Evolutionary conservation across 495 filamentous ascomycete species (phyloP), one percentile per base, ranked within the genome.

Genomic region (Durotheca rogersii): DNA sequence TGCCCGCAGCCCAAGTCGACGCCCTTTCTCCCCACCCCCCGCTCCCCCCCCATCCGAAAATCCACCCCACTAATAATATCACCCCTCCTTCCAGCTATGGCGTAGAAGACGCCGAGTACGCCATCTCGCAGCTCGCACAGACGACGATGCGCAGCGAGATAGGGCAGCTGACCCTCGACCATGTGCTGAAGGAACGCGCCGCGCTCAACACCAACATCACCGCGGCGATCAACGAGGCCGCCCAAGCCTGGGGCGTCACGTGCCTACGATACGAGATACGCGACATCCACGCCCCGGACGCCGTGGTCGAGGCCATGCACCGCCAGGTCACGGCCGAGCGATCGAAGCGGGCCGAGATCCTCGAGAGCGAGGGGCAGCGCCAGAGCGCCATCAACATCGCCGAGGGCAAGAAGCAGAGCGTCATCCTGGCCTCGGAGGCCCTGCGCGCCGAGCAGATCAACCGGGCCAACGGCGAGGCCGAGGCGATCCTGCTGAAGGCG

Each of bases 61-160:
- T 39, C n/a, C 41, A 16, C 25, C 23, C 29, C 17, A 19, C 16
- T 20, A 31, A 18, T 15, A 41, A 15, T 37, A 10, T 57, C 53
- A 45, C 60, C 63, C 48, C 17, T 20, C n/a, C 14, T 17, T 40
- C 30, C 59, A 95, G 90, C 71, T 97, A 98, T 66, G 93, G 93
- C 31, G 93, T 98, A 31, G 93, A 98, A 72, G 93, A 98, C 65
- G 93, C 93, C 50, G 94, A 97, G 66, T 98, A 97, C 71, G 93
- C 93, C 65, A 97, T 98, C 73, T 90, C 88, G 14, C 93, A 98
- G 61, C 85, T 98, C 12, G 93, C 93, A 2, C 93, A 98, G 70
- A 98, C 93, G 2, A 98, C 93, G 0, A 98, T 98, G 93, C 90
- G 93, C 51, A 90, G 86, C 46, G 93, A 98, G 68, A 98, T 98